phyloP scores from a whole-genome alignment of 345 rosid species.

The Cardamine chenopodiifolia region DNA sequence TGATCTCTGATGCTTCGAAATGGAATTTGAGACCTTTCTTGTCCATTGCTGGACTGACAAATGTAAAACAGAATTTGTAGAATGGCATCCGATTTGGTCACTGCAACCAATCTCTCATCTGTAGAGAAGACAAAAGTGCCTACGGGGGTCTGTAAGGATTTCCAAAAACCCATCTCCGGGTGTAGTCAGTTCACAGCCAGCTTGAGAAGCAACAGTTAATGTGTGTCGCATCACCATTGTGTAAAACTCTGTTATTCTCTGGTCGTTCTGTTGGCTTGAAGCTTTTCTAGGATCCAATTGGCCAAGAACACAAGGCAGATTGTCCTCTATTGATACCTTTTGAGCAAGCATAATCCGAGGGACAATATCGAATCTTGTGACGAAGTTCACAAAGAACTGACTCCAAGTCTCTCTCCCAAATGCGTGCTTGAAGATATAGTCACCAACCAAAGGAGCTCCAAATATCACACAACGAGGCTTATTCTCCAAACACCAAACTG shows the following conservation, averaged over 20 bases:
- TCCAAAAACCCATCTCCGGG: conserved; percentile 62
- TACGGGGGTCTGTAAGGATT: conserved; percentile 77
- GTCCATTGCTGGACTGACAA: conserved; percentile 48
- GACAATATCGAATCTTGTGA: too few species aligned
- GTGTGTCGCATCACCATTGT: conserved; percentile 58
- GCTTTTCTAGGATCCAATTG: conserved; percentile 25
- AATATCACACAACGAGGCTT: conserved; percentile 67
- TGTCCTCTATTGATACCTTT: conserved; percentile 41
- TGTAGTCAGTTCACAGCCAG: conserved; percentile 68
- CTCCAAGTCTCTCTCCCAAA: conserved; percentile 76
- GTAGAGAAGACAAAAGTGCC: conserved; percentile 72
- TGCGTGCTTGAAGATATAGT: conserved; percentile 63
- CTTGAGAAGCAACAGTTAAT: conserved; percentile 55
- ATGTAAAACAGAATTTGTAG: conserved; percentile 74
- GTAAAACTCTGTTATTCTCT: conserved; percentile 39
- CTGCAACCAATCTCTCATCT: conserved; percentile 50
- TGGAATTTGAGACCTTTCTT: conserved; percentile 44
- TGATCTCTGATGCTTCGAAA: conserved; percentile 54
- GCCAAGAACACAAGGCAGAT: conserved; percentile 42
- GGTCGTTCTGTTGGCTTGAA: conserved; percentile 3
- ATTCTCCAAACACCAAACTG: conserved; percentile 65
- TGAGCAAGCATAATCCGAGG: conserved; percentile 58
- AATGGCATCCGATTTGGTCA: conserved; percentile 71
- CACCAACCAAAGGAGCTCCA: conserved; percentile 82
- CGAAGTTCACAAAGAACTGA: not conserved